Base-by-base conservation (phyloP, 306 rosid genomes). In the Cicer cuneatum region DNA sequence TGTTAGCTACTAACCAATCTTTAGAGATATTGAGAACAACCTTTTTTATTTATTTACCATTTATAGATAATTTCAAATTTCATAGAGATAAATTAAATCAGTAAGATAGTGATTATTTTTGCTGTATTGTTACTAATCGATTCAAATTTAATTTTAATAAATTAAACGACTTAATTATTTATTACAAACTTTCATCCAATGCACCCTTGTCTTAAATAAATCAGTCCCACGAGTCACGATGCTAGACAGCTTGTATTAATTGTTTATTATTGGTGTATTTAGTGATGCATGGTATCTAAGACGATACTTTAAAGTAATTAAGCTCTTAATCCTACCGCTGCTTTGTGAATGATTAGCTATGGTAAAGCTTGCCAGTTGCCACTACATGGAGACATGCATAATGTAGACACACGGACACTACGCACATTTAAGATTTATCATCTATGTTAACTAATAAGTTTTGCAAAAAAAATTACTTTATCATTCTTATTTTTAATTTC, bases 181-280 rank as follows among this genome's bases (percentile, higher is more conserved):
- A 29, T 29, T 29, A 29, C 35, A 29, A 29, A 29, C 35, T 29
- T 51, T 51, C 10, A 80, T 81, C 73, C 84, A 85, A 66, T 78
- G 63, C 53, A 18, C 60, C 75, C 54, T 66, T 76, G 77, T 76
- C 85, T 66, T 84, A 51, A 65, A 84, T 70, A 69, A 82, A 73
- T 77, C 71, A 53, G 74, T 71, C 69, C 65, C 58, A 72, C 80
- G 66, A 77, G 69, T 69, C 74, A 79, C 84, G 78, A 77, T 16
- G 59, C 75, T 71, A 59, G 74, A 80, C 90, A 81, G 85, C 85
- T 82, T 70, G 83, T 80, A 66, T 79, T 79, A 54, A 73, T 79
- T 83, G 48, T 79, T 75, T 67, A 81, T 35, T 78, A 41, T 1
- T 33, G 29, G 7, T 77, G 37, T 69, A 61, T 75, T 66, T 84